These are phyloP conservation scores for Globisporangium acanthophoron DNA, from an alignment of 352 stramenopile species.

Conservation along the genomic window DNA sequence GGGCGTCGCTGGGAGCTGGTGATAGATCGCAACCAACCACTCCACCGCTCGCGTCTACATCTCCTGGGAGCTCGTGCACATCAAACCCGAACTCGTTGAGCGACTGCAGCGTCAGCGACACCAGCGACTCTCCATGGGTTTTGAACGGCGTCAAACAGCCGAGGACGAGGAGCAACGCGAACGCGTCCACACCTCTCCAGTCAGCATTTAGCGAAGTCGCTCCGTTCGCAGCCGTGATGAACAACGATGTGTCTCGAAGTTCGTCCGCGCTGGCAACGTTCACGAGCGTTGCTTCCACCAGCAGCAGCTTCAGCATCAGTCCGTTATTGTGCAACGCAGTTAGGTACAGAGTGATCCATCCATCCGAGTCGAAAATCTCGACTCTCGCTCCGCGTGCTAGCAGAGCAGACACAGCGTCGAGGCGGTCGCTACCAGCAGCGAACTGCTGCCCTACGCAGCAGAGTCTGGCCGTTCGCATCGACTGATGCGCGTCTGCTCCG, in stretches of 20 bases:
- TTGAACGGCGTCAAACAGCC: not conserved
- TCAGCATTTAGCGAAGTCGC: constrained; percentile 11
- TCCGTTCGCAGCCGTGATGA: too few relatives aligned
- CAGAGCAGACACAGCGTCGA: constrained; percentile 1
- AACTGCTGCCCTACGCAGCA: not conserved
- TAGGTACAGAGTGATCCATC: not conserved
- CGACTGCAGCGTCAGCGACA: not conserved
- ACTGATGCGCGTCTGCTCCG: constrained; percentile 9
- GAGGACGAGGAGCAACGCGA: not conserved
- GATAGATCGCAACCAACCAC: not conserved
- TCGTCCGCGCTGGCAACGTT: too few relatives aligned
- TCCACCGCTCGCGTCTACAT: not conserved
- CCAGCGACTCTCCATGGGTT: not conserved
- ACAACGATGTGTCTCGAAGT: too few relatives aligned
- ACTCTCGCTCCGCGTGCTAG: not conserved
- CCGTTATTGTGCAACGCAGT: not conserved
- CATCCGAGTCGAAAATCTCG: too few relatives aligned
- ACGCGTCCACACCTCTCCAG: not conserved
- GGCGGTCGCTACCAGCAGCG: not conserved
- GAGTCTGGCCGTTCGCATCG: not conserved
- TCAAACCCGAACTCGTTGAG: not conserved
- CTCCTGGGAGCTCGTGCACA: not conserved
- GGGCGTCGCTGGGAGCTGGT: not conserved
- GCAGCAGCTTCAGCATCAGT: not conserved
- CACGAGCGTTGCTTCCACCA: too few relatives aligned